These are phyloP conservation scores for Periconia sp. DNA, from an alignment of 2,329 filamentous ascomycete species.

Conservation along the genomic window DNA sequence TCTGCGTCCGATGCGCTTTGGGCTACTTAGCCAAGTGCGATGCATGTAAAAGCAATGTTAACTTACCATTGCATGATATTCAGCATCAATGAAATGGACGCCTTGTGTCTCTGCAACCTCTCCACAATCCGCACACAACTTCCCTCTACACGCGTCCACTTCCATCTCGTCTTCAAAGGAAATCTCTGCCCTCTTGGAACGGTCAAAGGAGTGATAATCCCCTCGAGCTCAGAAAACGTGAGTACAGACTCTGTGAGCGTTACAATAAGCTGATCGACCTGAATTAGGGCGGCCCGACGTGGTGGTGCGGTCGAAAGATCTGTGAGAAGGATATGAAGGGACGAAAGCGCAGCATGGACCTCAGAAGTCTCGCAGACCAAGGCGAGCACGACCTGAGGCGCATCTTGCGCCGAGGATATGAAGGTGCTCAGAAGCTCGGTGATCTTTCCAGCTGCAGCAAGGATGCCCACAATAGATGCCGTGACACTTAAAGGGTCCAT, in stretches of 20 bases:
- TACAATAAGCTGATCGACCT: constrained; percentile 8
- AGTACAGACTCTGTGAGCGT: constrained; percentile 9
- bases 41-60: too few species aligned
- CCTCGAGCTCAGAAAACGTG: constrained; percentile 9
- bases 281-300: constrained; percentile 9
- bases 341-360: constrained; percentile 4
- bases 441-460: constrained; percentile 9
- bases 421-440: background rate
- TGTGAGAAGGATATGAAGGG: constrained; percentile 6
- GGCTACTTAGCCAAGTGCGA: too few species aligned
- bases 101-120: constrained; percentile 6
- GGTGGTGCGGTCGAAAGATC: constrained; percentile 5
- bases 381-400: constrained; percentile 4
- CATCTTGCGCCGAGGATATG: constrained; percentile 9
- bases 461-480: constrained; percentile 13
- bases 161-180: background rate
- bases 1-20: constrained; percentile 7
- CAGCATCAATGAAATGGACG: constrained; percentile 6
- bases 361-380: constrained; percentile 4
- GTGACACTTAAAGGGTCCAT: constrained; percentile 16
- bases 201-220: constrained; percentile 2
- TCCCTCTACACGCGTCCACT: constrained; percentile 7
- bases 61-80: constrained; percentile 12
- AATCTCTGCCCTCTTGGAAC: background rate
- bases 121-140: constrained; percentile 3